Evolutionary conservation across 495 filamentous ascomycete genomes (phyloP).

Genomic region (Aspergillus diversus): DNA sequence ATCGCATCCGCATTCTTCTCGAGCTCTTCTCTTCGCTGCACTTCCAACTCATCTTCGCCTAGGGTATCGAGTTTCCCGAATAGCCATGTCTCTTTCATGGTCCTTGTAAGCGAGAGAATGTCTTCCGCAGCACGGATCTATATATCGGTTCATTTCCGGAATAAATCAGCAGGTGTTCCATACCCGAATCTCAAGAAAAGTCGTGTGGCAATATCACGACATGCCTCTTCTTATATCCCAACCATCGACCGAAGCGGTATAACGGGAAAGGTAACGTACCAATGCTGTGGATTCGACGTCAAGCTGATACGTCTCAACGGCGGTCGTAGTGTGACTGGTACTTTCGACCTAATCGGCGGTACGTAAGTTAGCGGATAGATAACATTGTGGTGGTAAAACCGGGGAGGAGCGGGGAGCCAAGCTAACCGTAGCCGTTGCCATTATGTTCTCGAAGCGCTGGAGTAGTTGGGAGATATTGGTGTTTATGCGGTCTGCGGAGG

Average conservation of each 20-base stretch:
- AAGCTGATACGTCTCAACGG: conserved; percentile 63
- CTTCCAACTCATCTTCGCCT: conserved; percentile 51
- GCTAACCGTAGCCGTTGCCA: conserved; percentile 59
- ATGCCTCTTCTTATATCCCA: background rate
- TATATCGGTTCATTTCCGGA: background rate
- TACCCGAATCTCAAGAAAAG: background rate
- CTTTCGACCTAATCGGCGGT: conserved; percentile 38
- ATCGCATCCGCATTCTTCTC: conserved; percentile 54
- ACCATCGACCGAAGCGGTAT: background rate
- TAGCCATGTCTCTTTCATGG: conserved; percentile 75
- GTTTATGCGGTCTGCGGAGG: conserved; percentile 54
- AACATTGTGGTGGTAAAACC: background rate
- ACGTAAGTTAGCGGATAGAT: conserved; percentile 5
- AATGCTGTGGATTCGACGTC: conserved; percentile 66
- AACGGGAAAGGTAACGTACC: conserved; percentile 42
- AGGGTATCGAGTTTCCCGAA: conserved; percentile 71
- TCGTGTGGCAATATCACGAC: conserved; percentile 1
- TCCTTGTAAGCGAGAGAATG: conserved; percentile 61
- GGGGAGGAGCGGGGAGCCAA: background rate
- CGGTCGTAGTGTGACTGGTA: conserved; percentile 47
- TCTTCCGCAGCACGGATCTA: conserved; percentile 71
- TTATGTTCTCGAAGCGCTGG: conserved; percentile 64
- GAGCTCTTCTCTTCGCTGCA: conserved; percentile 47
- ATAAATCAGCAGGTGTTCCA: background rate
- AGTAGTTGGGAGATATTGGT: conserved; percentile 58